A percentile compares a stretch with the other conserved stretches of the same genome.
Conservation (phyloP, 1,284 basidiomycete genomes). For the Cryptococcus wingfieldii region DNA sequence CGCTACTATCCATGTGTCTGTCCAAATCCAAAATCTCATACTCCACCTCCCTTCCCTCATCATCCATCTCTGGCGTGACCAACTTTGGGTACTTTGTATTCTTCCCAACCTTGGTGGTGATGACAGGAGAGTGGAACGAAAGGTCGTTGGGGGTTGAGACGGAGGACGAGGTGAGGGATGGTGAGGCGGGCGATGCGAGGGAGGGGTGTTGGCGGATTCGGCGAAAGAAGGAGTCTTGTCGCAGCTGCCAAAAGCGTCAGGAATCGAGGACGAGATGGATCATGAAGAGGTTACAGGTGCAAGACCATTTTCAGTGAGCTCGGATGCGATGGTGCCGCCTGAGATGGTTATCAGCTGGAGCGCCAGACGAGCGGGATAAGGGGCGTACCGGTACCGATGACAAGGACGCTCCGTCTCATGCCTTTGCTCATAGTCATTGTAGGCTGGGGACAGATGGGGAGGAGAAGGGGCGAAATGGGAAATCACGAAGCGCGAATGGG, state of each 20-base stretch:
- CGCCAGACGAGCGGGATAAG: no score
- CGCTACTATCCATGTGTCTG: slow-evolving; percentile 43
- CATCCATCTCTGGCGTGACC: slow-evolving; percentile 38
- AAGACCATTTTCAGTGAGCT: slow-evolving; percentile 37
- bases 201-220: slow-evolving; percentile 45
- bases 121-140: slow-evolving; percentile 23
- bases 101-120: slow-evolving; percentile 17
- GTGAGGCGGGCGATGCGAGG: slow-evolving; percentile 18
- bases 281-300: slow-evolving; percentile 24
- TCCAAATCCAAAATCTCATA: slow-evolving; percentile 47
- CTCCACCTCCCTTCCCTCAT: slow-evolving; percentile 28
- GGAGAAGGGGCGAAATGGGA: slow-evolving; percentile 1
- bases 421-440: neutral
- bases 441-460: neutral
- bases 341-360: no score
- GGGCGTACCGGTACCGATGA: slow-evolving; percentile 37
- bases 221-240: slow-evolving; percentile 39
- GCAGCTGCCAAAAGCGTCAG: slow-evolving; percentile 22
- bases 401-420: slow-evolving; percentile 18
- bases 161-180: neutral
- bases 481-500: slow-evolving; percentile 6
- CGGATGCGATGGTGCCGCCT: slow-evolving; percentile 40
- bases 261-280: neutral
- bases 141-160: neutral
- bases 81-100: slow-evolving; percentile 37